Base-by-base conservation (phyloP, 2,329 filamentous ascomycete species). In the Lizonia empirigonia region DNA sequence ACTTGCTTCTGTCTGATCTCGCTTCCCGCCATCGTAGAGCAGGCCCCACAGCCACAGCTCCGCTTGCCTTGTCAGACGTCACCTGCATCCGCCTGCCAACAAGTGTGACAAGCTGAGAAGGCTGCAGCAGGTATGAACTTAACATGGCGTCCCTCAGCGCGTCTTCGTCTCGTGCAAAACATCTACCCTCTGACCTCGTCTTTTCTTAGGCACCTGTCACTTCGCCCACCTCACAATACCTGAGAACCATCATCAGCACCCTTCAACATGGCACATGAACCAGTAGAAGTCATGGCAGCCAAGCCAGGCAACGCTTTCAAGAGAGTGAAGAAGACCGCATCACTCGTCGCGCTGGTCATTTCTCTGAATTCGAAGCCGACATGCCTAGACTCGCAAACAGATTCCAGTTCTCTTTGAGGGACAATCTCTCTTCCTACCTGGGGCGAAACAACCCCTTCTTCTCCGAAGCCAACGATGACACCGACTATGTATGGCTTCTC, bases 401-500 rank as follows among this genome's bases (percentile, higher is more conserved):
- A 16, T 71, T 73, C 55, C 58, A 63, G 49, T 70, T 68, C 58
- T 70, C 66, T 5, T 47, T 74, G 50, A 69, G 72, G 60, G 73
- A 75, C 64, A 74, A 69, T 53, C 51, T 75, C 19, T 62, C 66
- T 4, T 74, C 71, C 12, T 74, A 73, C 42, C 65, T 76, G n/a
- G 73, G 73, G 22, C 62, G 64, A 27, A 61, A 56, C 15, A 76
- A 76, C 44, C 73, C 73, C 1, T 73, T 74, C 57, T 68, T 58
- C 44, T 50, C 60, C 7, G 40, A 56, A 26, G 82, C 90, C 37
- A 81, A 85, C 46, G 78, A 80, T 13, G 75, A 83, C n/a, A 72
- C 78, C 40, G 88, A 96, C 70, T 85, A 83, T 12, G 85, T 97
- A 32, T 97, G 93, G 93, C 78, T 97, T 7, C 79, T 97, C 38